Base-by-base conservation (phyloP, 2,329 filamentous ascomycete genomes). In the Alternaria solani region DNA sequence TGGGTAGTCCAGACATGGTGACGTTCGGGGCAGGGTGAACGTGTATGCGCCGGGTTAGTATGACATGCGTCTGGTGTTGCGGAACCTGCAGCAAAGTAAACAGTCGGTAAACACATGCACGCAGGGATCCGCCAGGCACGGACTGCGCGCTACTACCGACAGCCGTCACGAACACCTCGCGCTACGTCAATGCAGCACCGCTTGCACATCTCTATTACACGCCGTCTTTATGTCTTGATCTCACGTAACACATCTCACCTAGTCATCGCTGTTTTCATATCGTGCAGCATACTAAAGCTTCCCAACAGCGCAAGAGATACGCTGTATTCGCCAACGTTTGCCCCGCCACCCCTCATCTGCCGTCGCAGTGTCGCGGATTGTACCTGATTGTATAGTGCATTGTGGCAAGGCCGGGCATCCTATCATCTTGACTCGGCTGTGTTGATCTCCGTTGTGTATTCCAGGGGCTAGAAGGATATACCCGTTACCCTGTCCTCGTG, bases 1-100 rank as follows among this genome's bases (percentile, higher is more conserved):
- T 81, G 66, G 83, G 81, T 62, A 84, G 78, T 75, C 83, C 84
- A 75, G 84, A 84, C 86, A 88, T 88, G 54, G 43, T 62, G 60
- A 39, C 61, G 32, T 36, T 59, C 36, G 63, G 59, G 61, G 47
- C 66, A 62, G 63, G 55, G 62, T 54, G 62, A 28, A 63, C 39
- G 66, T 55, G 57, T 49, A 62, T 55, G 61, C 68, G 56, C 63
- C 65, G 67, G 30, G 60, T 63, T 64, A 61, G 60, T 58, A 51
- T 58, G 32, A 30, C 46, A 41, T 36, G 28, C 48, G 59, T 53
- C 20, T 55, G 54, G 54, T 61, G 61, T 53, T 63, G 61, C 48
- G 36, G 52, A 47, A 36, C 46, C 58, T 61, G 59, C 55, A 59
- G 52, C 11, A 60, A 59, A 38, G 62, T 69, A 71, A 73, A 68